Conservation (phyloP, 768 basidiomycete species). For the Pleurotus cornucopiae region DNA sequence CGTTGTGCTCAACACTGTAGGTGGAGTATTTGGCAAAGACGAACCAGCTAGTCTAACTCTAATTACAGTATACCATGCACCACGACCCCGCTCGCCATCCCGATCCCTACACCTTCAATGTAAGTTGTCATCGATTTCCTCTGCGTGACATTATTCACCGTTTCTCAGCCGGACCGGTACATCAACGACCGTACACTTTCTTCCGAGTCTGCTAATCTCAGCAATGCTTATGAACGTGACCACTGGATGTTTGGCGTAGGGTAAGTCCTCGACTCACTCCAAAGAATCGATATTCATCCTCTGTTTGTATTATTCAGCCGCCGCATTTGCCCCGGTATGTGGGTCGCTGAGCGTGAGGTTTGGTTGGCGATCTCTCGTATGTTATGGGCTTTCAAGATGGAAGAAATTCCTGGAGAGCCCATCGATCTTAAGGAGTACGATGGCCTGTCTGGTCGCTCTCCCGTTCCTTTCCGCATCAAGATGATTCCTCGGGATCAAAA, state of each 20-base stretch:
- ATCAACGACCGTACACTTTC: slow-evolving; percentile 30
- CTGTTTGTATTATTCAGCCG: slow-evolving; percentile 16
- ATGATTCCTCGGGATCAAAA: slow-evolving; percentile 12
- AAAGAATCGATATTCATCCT: background rate
- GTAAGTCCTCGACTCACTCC: slow-evolving; percentile 20
- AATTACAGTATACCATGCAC: slow-evolving; percentile 28
- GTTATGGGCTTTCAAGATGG: slow-evolving; percentile 44
- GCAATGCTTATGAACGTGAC: slow-evolving; percentile 39
- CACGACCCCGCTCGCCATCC: slow-evolving; percentile 31
- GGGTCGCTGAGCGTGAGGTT: slow-evolving; percentile 41
- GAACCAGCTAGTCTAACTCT: background rate
- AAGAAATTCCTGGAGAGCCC: slow-evolving; percentile 34
- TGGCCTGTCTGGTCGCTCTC: slow-evolving; percentile 41
- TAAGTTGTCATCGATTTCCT: slow-evolving; percentile 8
- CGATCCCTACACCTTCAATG: slow-evolving; percentile 32
- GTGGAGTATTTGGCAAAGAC: slow-evolving; percentile 10
- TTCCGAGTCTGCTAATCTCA: slow-evolving; percentile 38
- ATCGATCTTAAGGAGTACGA: slow-evolving; percentile 45
- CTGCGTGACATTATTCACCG: background rate
- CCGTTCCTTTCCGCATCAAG: slow-evolving; percentile 32
- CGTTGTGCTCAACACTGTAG: slow-evolving; percentile 33
- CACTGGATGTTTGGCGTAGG: slow-evolving; percentile 50
- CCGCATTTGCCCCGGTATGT: slow-evolving; percentile 40
- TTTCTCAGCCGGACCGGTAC: slow-evolving; percentile 38
- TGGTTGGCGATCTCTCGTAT: slow-evolving; percentile 40